phyloP scores from a whole-genome alignment of 2,329 filamentous ascomycete species.

The Fusarium sororula region DNA sequence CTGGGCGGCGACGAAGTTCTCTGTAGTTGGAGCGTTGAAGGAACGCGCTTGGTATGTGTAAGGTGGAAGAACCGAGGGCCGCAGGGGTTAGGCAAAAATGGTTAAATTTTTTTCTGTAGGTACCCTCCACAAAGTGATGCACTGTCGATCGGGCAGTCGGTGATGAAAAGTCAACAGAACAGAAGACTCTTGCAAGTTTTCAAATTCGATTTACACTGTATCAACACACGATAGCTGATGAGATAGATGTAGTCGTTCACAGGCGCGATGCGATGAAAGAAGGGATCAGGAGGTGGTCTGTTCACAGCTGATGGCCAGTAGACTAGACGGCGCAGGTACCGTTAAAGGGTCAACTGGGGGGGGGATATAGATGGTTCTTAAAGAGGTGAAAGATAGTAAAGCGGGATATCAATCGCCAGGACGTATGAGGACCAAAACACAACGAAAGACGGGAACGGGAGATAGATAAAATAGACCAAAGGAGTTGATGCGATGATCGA shows the following conservation, averaged over 20 bases:
- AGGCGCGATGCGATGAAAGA: slow-evolving; percentile 19
- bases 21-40: slow-evolving; percentile 5
- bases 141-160: slow-evolving; percentile 22
- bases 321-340: slow-evolving; percentile 43
- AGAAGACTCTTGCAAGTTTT: slow-evolving; percentile 10
- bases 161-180: slow-evolving; percentile 7
- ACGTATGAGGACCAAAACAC: slow-evolving; percentile 23
- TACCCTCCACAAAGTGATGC: slow-evolving; percentile 24
- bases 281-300: slow-evolving; percentile 45
- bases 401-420: slow-evolving; percentile 30
- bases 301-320: slow-evolving; percentile 33
- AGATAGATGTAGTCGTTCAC: slow-evolving; percentile 29
- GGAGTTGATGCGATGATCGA: slow-evolving; percentile 41
- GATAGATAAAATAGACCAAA: slow-evolving; percentile 40
- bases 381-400: slow-evolving; percentile 11
- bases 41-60: slow-evolving; percentile 5
- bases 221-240: slow-evolving; percentile 19
- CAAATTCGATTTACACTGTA: slow-evolving; percentile 21
- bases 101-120: slow-evolving; percentile 16
- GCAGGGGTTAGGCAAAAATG: slow-evolving; percentile 20
- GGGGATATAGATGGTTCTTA: slow-evolving; percentile 19
- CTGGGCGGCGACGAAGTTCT: slow-evolving; percentile 12
- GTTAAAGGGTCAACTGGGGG: slow-evolving; percentile 37
- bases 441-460: slow-evolving; percentile 31
- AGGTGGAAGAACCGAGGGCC: slow-evolving; percentile 18